Evolutionary conservation across 2,329 filamentous ascomycete species (phyloP), one percentile per base, ranked within the genome.

Genomic region (Boeremia lycopersici): DNA sequence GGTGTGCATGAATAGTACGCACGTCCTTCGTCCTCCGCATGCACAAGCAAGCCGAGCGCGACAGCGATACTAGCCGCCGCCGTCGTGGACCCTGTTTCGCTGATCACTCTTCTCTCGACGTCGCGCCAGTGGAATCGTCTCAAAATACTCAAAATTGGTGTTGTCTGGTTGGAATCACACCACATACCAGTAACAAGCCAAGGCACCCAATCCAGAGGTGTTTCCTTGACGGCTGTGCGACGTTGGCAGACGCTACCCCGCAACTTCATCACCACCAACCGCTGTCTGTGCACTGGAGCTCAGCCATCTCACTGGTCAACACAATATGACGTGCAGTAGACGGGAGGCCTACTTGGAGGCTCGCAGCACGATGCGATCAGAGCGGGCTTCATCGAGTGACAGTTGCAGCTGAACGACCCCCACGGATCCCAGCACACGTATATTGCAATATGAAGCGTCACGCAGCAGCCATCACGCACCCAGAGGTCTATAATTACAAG

Each of bases 1-100:
- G 57, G 57, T 50, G 65, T 62, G 61, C 61, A 48, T 62, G 53
- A 59, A 62, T 62, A 50, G 55, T 35, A 57, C 36, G 49, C 48
- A 49, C 48, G 47, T 43, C 30, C 34, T 55, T 52, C 48, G 47
- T 43, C 30, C 34, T 55, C 53, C 53, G 19, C 53, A 58, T 54
- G 46, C 19, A 5, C 19, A 40, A 40, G 50, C 39, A 59, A 57
- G 55, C 61, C 60, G 63, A 61, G 51, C 53, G 29, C 30, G 44
- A 46, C 19, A 58, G 54, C 59, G 55, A 47, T 19, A 23, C 45
- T 67, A 65, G 55, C 61, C 62, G 61, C 56, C 48, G 57, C 53
- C 45, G 34, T 54, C 52, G 33, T 49, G 52, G 45, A 54, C 52
- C 52, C 45, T 49, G 50, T 39, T 42, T 23, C 25, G 47, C 44